Evolutionary conservation across 2,329 filamentous ascomycete genomes (phyloP), one percentile per base, ranked within the genome.

Genomic region (Aspergillus piperis): DNA sequence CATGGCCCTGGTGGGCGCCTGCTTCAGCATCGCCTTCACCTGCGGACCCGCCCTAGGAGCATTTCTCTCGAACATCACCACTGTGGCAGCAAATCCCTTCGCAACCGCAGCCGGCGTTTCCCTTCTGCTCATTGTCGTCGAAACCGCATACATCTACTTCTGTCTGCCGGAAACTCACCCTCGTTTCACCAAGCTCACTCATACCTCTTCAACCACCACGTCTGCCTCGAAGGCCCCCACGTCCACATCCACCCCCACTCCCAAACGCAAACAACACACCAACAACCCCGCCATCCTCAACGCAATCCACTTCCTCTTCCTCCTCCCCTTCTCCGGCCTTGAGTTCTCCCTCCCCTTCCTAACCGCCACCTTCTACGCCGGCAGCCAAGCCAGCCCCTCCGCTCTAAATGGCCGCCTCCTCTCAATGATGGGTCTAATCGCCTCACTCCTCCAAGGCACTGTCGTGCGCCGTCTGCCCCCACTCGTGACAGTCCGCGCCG

Each of bases 261-360:
- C 53, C 65, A 21, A 63, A 64, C 27, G 69, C 65, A 27, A 30
- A 5, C 68, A 79, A 68, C 83, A 90, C 60, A 96, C 91, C 3
- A 98, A 98, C 77, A 92, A 90, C 3, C 92, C 95, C 67, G 78
- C 86, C 30, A 75, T 96, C 11, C 86, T 99, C 50, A 97, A 97
- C 73, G 78, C 89, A 1, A 88, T 91, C 0, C 95, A 99, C 77
- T 90, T 98, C 71, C 80, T 89, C 50, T 99, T 99, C 77, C 87
- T 99, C 61, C 87, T 99, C 11, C 96, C 96, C 78, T 99, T 99
- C 79, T 96, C 92, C 2, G 95, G 95, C 62, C 94, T 99, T 90
- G 95, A 99, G 74, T 98, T 96, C 76, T 96, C 92, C 0, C 84
- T 99, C 3, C 93, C 95, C 0, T 99, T 99, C 75, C 93, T 99